Evolutionary conservation across 192 early-diverging fungal genomes (phyloP).

Genomic region (Podila horticola): DNA sequence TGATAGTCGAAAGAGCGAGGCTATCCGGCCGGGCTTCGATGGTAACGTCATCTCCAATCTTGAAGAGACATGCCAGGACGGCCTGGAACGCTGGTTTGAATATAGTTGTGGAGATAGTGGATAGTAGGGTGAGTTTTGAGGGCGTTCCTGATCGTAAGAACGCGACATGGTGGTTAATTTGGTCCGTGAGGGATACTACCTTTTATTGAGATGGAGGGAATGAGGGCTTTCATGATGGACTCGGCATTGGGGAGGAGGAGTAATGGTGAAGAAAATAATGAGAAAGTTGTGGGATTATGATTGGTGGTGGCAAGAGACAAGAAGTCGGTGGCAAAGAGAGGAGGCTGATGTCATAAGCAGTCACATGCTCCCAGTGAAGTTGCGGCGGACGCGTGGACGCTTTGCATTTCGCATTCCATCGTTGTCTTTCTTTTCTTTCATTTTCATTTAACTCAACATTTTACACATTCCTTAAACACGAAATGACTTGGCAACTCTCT

Average conservation of each 20-base stretch:
- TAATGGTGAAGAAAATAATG: not conserved
- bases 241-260: not conserved
- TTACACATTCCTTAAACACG: too few relatives aligned
- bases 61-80: slow-evolving; percentile 66
- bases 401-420: too few relatives aligned
- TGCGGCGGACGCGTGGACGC: too few relatives aligned
- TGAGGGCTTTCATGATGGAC: slow-evolving; percentile 40
- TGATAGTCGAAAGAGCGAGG: slow-evolving; percentile 68
- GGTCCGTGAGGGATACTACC: slow-evolving; percentile 14
- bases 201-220: slow-evolving; percentile 44
- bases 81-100: slow-evolving; percentile 57
- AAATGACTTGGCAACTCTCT: slow-evolving; percentile 46
- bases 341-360: not conserved
- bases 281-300: not conserved
- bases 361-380: too few relatives aligned
- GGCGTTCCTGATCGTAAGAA: not conserved
- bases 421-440: not conserved
- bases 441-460: not conserved
- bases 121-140: too few relatives aligned
- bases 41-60: slow-evolving; percentile 71
- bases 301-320: not conserved
- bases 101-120: not conserved
- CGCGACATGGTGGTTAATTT: not conserved
- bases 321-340: not conserved
- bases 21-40: slow-evolving; percentile 65